These are phyloP conservation scores for Psophocarpus tetragonolobus DNA, from an alignment of 306 rosid genomes.

Conservation along the genomic window DNA sequence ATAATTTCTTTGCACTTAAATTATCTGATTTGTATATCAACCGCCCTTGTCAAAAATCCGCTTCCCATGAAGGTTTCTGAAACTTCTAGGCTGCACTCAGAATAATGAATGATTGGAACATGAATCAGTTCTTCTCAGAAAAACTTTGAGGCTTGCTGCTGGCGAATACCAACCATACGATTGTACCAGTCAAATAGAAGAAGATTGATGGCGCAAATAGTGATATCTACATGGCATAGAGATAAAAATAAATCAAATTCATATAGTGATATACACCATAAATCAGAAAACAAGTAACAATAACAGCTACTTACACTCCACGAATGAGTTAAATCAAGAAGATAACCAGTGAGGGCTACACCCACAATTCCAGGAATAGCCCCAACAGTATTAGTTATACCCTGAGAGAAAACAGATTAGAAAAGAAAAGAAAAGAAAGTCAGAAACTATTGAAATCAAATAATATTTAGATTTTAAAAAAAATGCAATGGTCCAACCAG, in stretches of 20 bases:
- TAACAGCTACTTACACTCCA: constrained; percentile 82
- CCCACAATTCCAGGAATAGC: constrained; percentile 94
- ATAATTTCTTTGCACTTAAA: constrained; percentile 34
- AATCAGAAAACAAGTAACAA: neutral
- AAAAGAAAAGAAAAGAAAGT: constrained; percentile 17
- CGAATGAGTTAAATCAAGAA: constrained; percentile 93
- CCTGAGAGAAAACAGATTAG: constrained; percentile 48
- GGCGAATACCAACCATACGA: constrained; percentile 83
- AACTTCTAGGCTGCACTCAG: constrained; percentile 35
- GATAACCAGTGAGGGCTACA: constrained; percentile 91
- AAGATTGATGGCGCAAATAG: constrained; percentile 90
- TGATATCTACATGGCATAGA: constrained; percentile 61
- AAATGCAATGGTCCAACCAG: neutral
- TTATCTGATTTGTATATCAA: constrained; percentile 8
- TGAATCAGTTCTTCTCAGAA: constrained; percentile 54
- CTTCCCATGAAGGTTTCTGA: constrained; percentile 25
- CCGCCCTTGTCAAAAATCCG: constrained; percentile 32
- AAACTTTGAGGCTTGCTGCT: constrained; percentile 94
- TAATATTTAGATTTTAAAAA: neutral
- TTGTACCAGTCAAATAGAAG: constrained; percentile 90
- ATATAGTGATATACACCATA: neutral
- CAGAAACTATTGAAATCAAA: constrained; percentile 8
- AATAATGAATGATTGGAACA: constrained; percentile 23
- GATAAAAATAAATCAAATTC: constrained; percentile 20
- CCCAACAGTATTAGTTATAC: constrained; percentile 93